A percentile compares a stretch with the other conserved stretches of the same genome.
These are phyloP conservation scores for Hypoxylon sp. DNA, from an alignment of 2,329 filamentous ascomycete genomes.

Conservation along the genomic window DNA sequence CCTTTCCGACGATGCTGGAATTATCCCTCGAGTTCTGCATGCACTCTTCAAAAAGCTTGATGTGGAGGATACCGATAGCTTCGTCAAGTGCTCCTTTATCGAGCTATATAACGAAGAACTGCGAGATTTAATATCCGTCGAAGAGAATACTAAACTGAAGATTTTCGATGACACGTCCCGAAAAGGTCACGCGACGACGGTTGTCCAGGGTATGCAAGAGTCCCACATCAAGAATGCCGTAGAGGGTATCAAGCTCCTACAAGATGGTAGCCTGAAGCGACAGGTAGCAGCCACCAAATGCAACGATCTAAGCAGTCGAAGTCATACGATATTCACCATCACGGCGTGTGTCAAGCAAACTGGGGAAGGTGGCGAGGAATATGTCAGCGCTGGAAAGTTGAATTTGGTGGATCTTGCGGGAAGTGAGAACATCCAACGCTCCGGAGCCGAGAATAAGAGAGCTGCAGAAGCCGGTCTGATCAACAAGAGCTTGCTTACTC, in stretches of 20 bases:
- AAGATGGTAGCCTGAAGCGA: conserved; percentile 90
- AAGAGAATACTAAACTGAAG: conserved; percentile 89
- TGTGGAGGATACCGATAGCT: conserved; percentile 82
- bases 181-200: conserved; percentile 85
- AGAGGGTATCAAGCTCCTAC: conserved; percentile 89
- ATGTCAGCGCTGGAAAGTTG: conserved; percentile 90
- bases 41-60: conserved; percentile 89
- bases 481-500: conserved; percentile 95
- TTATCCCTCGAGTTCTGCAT: conserved; percentile 92
- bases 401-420: conserved; percentile 97
- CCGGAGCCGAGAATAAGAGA: conserved; percentile 97
- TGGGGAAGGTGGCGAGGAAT: conserved; percentile 88
- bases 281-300: conserved; percentile 99
- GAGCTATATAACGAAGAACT: conserved; percentile 99
- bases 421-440: conserved; percentile 97
- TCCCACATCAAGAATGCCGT: conserved; percentile 88
- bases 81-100: conserved; percentile 98
- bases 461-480: conserved; percentile 96
- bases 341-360: conserved; percentile 90
- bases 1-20: conserved; percentile 91
- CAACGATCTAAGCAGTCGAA: conserved; percentile 96
- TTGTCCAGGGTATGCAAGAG: conserved; percentile 99
- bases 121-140: conserved; percentile 85
- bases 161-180: conserved; percentile 93
- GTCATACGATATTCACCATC: conserved; percentile 97